phyloP scores from a whole-genome alignment of 768 basidiomycete genomes.

The Russula earlei region DNA sequence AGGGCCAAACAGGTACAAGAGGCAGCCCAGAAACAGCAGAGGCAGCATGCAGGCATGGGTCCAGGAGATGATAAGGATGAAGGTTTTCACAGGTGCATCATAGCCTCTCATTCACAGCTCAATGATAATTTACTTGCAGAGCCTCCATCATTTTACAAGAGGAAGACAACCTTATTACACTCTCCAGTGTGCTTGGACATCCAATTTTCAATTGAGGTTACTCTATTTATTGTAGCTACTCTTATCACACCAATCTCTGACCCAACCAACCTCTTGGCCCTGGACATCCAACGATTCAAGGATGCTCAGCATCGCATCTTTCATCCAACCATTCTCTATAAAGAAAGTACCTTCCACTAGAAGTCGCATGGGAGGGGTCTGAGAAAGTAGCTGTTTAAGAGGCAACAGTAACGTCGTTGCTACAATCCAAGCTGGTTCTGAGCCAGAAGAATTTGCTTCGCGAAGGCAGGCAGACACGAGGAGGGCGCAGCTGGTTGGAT shows the following conservation, averaged over 20 bases:
- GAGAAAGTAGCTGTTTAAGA: conserved; percentile 29
- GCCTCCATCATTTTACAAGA: no score
- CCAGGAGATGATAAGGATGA: no score
- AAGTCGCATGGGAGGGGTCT: conserved; percentile 15
- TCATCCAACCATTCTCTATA: conserved; percentile 28
- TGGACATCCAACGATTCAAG: neutral
- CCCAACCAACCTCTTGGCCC: conserved; percentile 1
- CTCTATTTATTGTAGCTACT: conserved; percentile 1
- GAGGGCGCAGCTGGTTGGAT: conserved; percentile 49
- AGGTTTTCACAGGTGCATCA: no score
- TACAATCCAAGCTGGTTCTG: conserved; percentile 29
- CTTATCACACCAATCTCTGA: conserved; percentile 14
- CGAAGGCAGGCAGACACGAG: conserved; percentile 47
- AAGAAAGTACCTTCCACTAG: conserved; percentile 19
- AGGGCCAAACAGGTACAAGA: no score
- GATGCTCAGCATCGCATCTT: conserved; percentile 7
- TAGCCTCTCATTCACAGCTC: no score
- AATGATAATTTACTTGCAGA: no score
- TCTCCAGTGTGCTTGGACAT: no score
- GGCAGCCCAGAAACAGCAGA: no score
- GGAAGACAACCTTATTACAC: no score
- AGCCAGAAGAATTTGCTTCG: conserved; percentile 25
- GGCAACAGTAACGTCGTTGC: conserved; percentile 36
- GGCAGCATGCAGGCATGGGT: no score
- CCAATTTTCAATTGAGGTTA: no score